A percentile compares a stretch with the other conserved stretches of the same genome.
Conservation (phyloP, 305 asterid species). For the Fraxinus paxiana region DNA sequence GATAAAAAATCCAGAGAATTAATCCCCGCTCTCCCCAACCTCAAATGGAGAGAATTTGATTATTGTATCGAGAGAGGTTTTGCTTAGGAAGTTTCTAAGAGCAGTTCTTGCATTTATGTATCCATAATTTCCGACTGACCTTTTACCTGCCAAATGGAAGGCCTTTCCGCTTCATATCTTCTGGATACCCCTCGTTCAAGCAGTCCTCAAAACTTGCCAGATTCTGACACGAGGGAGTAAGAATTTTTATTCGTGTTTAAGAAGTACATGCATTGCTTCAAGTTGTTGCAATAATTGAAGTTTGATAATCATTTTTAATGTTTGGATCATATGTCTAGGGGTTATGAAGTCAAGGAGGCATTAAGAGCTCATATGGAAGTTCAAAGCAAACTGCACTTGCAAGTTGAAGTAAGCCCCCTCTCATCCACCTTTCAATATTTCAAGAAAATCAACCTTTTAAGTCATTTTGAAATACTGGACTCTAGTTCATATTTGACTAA, state of each 20-base stretch:
- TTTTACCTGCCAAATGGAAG: constrained; percentile 28
- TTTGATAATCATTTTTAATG: neutral
- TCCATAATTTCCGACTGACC: constrained; percentile 3
- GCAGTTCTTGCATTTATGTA: neutral
- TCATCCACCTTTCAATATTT: neutral
- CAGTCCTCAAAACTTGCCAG: constrained; percentile 27
- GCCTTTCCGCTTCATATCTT: constrained; percentile 29
- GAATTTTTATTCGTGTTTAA: neutral
- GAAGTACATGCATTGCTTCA: constrained; percentile 4
- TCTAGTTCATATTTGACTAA: neutral
- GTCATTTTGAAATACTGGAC: neutral
- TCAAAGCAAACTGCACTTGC: constrained; percentile 75
- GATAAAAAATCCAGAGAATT: neutral
- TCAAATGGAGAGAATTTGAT: neutral
- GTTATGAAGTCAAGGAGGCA: constrained; percentile 82
- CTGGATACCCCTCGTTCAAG: constrained; percentile 27
- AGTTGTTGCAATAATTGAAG: neutral
- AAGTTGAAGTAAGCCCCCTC: constrained; percentile 71
- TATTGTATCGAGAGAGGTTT: neutral
- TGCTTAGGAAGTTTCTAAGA: neutral
- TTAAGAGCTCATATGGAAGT: constrained; percentile 89
- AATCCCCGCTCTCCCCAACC: neutral
- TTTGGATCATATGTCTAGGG: constrained; percentile 25
- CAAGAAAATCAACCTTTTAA: neutral
- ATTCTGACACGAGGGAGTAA: constrained; percentile 35